A percentile compares a stretch with the other conserved stretches of the same genome.
phyloP scores from a whole-genome alignment of 1,139 yeast species.

The Pichia sp. region DNA sequence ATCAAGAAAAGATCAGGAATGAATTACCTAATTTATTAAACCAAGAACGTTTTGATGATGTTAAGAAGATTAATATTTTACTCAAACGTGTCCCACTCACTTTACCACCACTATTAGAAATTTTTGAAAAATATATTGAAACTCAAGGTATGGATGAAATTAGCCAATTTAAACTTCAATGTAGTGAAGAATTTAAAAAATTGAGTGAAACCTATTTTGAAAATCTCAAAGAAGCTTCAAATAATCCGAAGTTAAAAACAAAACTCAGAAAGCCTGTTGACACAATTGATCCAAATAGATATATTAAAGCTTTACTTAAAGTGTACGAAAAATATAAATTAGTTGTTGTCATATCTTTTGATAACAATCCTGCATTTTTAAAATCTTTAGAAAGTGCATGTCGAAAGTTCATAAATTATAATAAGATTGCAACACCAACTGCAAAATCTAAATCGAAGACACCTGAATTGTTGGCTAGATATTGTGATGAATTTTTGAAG shows the following conservation, averaged over 20 bases:
- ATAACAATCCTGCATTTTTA: constrained; percentile 70
- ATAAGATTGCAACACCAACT: constrained; percentile 69
- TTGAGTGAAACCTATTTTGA: constrained; percentile 5
- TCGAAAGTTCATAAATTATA: constrained; percentile 73
- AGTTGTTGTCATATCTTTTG: constrained; percentile 66
- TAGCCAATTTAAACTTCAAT: constrained; percentile 54
- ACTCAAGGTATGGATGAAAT: constrained; percentile 66
- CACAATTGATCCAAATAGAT: constrained; percentile 63
- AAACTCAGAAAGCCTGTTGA: constrained; percentile 24
- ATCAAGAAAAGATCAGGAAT: constrained; percentile 67
- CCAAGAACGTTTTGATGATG: constrained; percentile 69
- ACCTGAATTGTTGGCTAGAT: constrained; percentile 86
- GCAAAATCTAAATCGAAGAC: constrained; percentile 57
- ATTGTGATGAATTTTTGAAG: constrained; percentile 77
- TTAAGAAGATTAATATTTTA: constrained; percentile 70
- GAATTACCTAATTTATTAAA: constrained; percentile 71
- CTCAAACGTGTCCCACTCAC: constrained; percentile 71
- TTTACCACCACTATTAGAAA: constrained; percentile 67
- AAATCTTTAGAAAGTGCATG: constrained; percentile 90
- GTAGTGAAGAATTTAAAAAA: constrained; percentile 25
- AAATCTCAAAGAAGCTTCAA: constrained; percentile 14
- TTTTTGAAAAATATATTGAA: constrained; percentile 69
- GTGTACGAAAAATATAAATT: constrained; percentile 63
- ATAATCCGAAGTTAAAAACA: constrained; percentile 3
- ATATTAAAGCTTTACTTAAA: constrained; percentile 68